Evolutionary conservation across 805 yeast species (phyloP).

Genomic region (Phaffomyces opuntiae): DNA sequence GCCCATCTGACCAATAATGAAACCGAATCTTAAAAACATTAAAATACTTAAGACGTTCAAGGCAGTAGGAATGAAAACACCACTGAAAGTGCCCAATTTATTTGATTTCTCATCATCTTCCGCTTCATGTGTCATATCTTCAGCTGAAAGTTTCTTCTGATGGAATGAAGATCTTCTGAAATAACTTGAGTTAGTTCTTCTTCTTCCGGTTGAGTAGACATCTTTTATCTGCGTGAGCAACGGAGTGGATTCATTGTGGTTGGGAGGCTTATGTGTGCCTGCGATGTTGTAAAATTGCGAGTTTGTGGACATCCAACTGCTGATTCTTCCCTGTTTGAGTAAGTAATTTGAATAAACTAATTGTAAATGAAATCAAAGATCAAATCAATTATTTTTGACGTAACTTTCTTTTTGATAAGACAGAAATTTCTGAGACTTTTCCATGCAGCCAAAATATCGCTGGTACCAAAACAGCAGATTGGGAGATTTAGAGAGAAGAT

Average conservation of each 20-base stretch:
- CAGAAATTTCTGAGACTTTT: too few relatives aligned
- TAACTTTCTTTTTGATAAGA: too few relatives aligned
- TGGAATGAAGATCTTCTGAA: slow-evolving; percentile 20
- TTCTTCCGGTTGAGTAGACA: slow-evolving; percentile 2
- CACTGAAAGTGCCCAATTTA: slow-evolving; percentile 77
- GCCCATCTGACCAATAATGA: slow-evolving; percentile 92
- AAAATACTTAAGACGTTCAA: slow-evolving; percentile 87
- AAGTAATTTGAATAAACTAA: too few relatives aligned
- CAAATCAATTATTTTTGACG: too few relatives aligned
- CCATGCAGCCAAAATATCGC: too few relatives aligned
- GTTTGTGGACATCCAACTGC: slow-evolving; percentile 1
- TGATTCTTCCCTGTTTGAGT: neutral
- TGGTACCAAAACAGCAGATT: too few relatives aligned
- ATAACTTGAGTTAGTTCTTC: slow-evolving; percentile 14
- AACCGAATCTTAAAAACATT: slow-evolving; percentile 94
- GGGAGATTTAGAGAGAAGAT: too few relatives aligned
- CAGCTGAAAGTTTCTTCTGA: neutral
- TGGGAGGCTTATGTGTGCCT: slow-evolving; percentile 26
- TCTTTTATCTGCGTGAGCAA: slow-evolving; percentile 11
- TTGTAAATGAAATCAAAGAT: too few relatives aligned
- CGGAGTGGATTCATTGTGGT: slow-evolving; percentile 15
- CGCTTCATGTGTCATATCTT: slow-evolving; percentile 5
- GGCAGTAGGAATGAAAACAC: slow-evolving; percentile 91
- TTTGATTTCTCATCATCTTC: slow-evolving; percentile 26
- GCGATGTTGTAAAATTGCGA: slow-evolving; percentile 28